phyloP scores from a whole-genome alignment of 495 filamentous ascomycete species.

The Penicillium robsamsonii region DNA sequence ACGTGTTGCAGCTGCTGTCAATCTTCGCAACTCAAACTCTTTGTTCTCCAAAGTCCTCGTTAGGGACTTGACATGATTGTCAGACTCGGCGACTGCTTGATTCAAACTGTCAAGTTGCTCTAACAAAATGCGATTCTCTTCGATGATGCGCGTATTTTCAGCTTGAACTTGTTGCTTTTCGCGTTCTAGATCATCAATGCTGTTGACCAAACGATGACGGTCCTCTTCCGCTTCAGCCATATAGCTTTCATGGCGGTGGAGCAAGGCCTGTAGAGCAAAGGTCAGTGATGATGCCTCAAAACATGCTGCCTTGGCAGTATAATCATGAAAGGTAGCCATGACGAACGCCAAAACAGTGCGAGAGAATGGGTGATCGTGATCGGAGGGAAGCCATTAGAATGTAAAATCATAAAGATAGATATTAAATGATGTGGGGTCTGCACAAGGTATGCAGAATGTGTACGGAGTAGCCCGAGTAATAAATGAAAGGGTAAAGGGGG shows the following conservation, averaged over 20 bases:
- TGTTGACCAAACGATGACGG: constrained; percentile 62
- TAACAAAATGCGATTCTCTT: constrained; percentile 75
- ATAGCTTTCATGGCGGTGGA: constrained; percentile 88
- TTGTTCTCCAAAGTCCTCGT: constrained; percentile 71
- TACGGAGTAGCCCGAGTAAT: neutral
- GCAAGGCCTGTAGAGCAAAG: constrained; percentile 78
- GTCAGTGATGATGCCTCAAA: constrained; percentile 56
- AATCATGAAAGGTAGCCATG: constrained; percentile 32
- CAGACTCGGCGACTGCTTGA: constrained; percentile 67
- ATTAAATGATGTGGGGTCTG: neutral
- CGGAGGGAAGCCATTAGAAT: constrained; percentile 17
- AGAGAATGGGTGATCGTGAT: constrained; percentile 30
- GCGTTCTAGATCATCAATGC: constrained; percentile 71
- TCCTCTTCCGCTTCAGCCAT: constrained; percentile 87
- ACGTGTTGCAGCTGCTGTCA: constrained; percentile 69
- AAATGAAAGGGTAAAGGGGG: constrained; percentile 6
- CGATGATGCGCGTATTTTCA: constrained; percentile 67
- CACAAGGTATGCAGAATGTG: neutral
- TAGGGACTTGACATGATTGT: constrained; percentile 68
- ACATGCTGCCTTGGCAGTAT: constrained; percentile 18
- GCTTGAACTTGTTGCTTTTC: constrained; percentile 73
- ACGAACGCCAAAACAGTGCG: constrained; percentile 38
- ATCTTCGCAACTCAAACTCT: constrained; percentile 67
- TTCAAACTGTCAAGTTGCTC: constrained; percentile 83
- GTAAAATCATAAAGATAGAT: neutral